A percentile compares a stretch with the other conserved stretches of the same genome.
These are phyloP conservation scores for Xeromyces bisporus DNA, from an alignment of 495 filamentous ascomycete genomes.

Conservation along the genomic window DNA sequence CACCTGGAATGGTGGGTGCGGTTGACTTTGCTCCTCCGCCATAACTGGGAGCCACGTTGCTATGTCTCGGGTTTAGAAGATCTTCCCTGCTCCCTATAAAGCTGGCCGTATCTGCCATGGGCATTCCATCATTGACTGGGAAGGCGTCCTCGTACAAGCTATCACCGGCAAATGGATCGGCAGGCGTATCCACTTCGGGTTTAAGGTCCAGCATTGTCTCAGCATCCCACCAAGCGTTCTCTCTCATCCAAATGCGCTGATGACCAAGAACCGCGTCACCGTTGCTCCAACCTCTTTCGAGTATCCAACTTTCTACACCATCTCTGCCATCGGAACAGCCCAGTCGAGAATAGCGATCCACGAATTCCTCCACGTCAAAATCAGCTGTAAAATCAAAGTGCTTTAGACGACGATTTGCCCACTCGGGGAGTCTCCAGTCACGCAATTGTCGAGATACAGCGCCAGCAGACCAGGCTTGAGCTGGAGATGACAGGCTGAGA, in stretches of 20 bases:
- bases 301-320: conserved; percentile 87
- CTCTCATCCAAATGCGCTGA: conserved; percentile 89
- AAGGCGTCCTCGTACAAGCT: conserved; percentile 15
- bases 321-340: conserved; percentile 84
- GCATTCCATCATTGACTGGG: conserved; percentile 13
- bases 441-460: conserved; percentile 83
- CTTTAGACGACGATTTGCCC: conserved; percentile 85
- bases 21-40: conserved; percentile 46
- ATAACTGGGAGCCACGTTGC: conserved; percentile 42
- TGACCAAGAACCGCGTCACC: conserved; percentile 83
- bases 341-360: conserved; percentile 57
- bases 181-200: conserved; percentile 31
- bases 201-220: conserved; percentile 93
- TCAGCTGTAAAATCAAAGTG: conserved; percentile 94
- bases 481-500: conserved; percentile 42
- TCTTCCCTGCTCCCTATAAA: conserved; percentile 55
- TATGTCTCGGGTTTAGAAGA: conserved; percentile 38
- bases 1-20: conserved; percentile 52
- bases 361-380: conserved; percentile 89
- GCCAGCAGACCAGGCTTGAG: conserved; percentile 74
- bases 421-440: conserved; percentile 84
- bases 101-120: conserved; percentile 40
- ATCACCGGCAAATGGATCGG: conserved; percentile 15
- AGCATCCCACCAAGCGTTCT: conserved; percentile 92
- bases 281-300: conserved; percentile 95